phyloP scores from a whole-genome alignment of 2,329 filamentous ascomycete genomes.

The Exophiala alcalophila region DNA sequence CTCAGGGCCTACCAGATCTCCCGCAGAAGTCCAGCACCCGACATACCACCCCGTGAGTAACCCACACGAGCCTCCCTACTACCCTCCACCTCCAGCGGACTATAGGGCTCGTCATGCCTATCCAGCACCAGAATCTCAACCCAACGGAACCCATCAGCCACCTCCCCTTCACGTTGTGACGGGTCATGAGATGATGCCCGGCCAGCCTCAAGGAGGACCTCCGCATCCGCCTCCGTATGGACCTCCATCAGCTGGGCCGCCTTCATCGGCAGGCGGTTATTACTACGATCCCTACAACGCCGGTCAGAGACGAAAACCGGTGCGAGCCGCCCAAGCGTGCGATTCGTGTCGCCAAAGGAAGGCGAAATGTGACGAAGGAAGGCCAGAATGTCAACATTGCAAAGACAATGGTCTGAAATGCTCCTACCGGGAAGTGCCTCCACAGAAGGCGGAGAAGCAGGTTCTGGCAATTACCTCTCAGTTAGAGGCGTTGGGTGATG shows the following conservation, averaged over 20 bases:
- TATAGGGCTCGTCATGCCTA: slow-evolving; percentile 28
- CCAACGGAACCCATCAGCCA: slow-evolving; percentile 27
- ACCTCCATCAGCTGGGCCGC: slow-evolving; percentile 27
- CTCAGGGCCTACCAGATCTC: slow-evolving; percentile 29
- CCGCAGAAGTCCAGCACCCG: slow-evolving; percentile 26
- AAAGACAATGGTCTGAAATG: slow-evolving; percentile 80
- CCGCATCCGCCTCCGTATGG: slow-evolving; percentile 23
- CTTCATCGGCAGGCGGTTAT: slow-evolving; percentile 15
- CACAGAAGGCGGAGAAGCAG: slow-evolving; percentile 69
- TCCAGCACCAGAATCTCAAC: slow-evolving; percentile 24
- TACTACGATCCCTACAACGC: slow-evolving; percentile 16
- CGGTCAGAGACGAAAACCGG: slow-evolving; percentile 25
- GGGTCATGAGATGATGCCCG: slow-evolving; percentile 30
- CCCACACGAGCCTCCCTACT: slow-evolving; percentile 27
- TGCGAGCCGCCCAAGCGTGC: slow-evolving; percentile 64
- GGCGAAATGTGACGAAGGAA: slow-evolving; percentile 85
- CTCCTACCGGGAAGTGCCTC: slow-evolving; percentile 85
- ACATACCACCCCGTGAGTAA: slow-evolving; percentile 27
- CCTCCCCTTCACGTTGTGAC: slow-evolving; percentile 28
- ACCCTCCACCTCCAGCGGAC: slow-evolving; percentile 25
- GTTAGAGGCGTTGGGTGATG: slow-evolving; percentile 24
- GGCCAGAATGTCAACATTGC: slow-evolving; percentile 78
- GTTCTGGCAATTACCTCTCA: slow-evolving; percentile 27
- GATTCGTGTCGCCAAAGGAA: slow-evolving; percentile 84
- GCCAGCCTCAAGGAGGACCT: slow-evolving; percentile 20